Conservation (phyloP, 371 early-diverging fungal species). For the Mucor lusitanicus region DNA sequence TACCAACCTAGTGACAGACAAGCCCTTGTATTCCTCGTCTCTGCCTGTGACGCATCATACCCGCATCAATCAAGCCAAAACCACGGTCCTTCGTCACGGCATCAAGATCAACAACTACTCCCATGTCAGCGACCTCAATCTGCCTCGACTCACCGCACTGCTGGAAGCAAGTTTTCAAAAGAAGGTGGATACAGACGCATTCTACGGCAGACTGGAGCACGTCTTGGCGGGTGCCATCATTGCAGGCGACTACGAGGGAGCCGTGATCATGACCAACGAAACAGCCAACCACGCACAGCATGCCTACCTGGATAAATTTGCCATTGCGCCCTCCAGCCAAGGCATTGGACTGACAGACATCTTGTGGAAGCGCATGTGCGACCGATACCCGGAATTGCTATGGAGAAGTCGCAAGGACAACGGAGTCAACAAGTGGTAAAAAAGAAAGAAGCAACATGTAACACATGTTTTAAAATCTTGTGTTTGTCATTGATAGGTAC, state of each 20-base stretch:
- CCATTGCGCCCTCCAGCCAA: slow-evolving; percentile 83
- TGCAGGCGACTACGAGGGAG: slow-evolving; percentile 84
- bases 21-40: slow-evolving; percentile 54
- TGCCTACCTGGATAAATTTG: slow-evolving; percentile 91
- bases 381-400: slow-evolving; percentile 70
- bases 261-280: slow-evolving; percentile 45
- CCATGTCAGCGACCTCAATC: slow-evolving; percentile 54
- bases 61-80: slow-evolving; percentile 42
- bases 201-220: slow-evolving; percentile 63
- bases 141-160: slow-evolving; percentile 54
- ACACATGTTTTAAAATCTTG: not conserved
- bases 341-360: slow-evolving; percentile 95
- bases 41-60: slow-evolving; percentile 34
- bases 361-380: slow-evolving; percentile 81
- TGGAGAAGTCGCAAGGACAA: slow-evolving; percentile 92
- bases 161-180: slow-evolving; percentile 82
- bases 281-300: slow-evolving; percentile 9
- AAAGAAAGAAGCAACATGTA: slow-evolving; percentile 2
- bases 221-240: slow-evolving; percentile 69
- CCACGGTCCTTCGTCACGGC: slow-evolving; percentile 82
- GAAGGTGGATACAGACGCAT: slow-evolving; percentile 58
- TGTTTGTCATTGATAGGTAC: slow-evolving; percentile 54
- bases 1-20: slow-evolving; percentile 52
- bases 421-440: slow-evolving; percentile 89
- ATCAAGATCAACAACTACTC: slow-evolving; percentile 61